These are phyloP conservation scores for Singerocomus inundabilis DNA, from an alignment of 1,284 basidiomycete genomes.

Conservation along the genomic window DNA sequence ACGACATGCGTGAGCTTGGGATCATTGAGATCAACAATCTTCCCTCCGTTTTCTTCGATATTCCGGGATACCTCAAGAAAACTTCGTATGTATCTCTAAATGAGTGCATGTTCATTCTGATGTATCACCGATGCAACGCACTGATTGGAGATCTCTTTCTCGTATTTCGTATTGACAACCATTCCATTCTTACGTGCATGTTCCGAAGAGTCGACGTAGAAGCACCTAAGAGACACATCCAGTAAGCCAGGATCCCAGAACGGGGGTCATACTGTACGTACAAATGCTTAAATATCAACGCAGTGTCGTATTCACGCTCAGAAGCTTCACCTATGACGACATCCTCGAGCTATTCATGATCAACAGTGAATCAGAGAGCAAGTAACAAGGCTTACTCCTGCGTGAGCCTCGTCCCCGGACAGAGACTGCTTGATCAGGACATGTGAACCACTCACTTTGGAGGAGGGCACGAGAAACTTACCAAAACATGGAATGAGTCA, in stretches of 20 bases:
- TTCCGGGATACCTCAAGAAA: constrained; percentile 50
- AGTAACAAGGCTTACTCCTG: constrained; percentile 10
- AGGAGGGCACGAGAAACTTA: constrained; percentile 2
- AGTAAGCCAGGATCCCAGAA: not conserved
- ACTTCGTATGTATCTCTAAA: constrained; percentile 38
- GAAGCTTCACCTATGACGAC: constrained; percentile 68
- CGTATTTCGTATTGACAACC: constrained; percentile 52
- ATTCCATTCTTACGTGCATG: constrained; percentile 72
- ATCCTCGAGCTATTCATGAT: constrained; percentile 26
- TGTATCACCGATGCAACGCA: constrained; percentile 29
- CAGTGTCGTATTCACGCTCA: constrained; percentile 74
- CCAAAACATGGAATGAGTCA: constrained; percentile 27
- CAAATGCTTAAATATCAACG: constrained; percentile 78
- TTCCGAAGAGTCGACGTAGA: constrained; percentile 81
- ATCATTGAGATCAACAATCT: constrained; percentile 63
- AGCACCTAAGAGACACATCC: constrained; percentile 50
- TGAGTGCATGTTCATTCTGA: not conserved
- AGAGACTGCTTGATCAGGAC: constrained; percentile 14
- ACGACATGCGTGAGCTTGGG: constrained; percentile 83
- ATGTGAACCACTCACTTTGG: not conserved
- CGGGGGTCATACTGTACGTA: constrained; percentile 36
- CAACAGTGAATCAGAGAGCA: constrained; percentile 1
- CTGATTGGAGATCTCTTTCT: constrained; percentile 51
- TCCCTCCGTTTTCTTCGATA: constrained; percentile 71
- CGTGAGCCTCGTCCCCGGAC: constrained; percentile 5